Conservation (phyloP, 2,329 filamentous ascomycete genomes). For the Sarocladium kiliense region DNA sequence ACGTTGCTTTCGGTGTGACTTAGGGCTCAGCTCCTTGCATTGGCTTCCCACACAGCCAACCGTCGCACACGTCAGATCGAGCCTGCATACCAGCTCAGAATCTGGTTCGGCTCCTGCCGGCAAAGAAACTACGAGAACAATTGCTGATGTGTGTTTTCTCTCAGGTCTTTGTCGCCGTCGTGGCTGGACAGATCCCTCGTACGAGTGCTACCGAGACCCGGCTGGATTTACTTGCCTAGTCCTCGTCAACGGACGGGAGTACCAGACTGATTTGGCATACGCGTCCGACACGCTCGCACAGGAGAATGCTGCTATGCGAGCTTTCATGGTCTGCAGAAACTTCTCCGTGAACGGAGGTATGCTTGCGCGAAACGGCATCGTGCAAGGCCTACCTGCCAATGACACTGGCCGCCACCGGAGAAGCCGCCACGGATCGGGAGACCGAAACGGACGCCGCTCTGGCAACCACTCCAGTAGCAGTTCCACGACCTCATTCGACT, state of each 20-base stretch:
- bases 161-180: slow-evolving; percentile 89
- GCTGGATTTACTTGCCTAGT: slow-evolving; percentile 85
- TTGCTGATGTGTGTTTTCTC: not conserved
- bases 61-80: no score
- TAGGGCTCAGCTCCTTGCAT: no score
- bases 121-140: not conserved
- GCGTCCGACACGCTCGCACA: slow-evolving; percentile 77
- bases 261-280: slow-evolving; percentile 84
- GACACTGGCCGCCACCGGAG: slow-evolving; percentile 44
- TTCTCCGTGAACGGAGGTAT: slow-evolving; percentile 97
- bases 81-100: no score
- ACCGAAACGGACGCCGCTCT: slow-evolving; percentile 42
- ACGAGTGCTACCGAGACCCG: slow-evolving; percentile 71
- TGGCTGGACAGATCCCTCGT: slow-evolving; percentile 87
- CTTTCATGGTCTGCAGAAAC: slow-evolving; percentile 96
- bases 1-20: no score
- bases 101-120: not conserved
- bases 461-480: slow-evolving; percentile 58
- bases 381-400: slow-evolving; percentile 58
- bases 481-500: slow-evolving; percentile 56
- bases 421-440: slow-evolving; percentile 46
- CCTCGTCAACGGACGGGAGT: slow-evolving; percentile 92
- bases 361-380: slow-evolving; percentile 64
- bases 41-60: no score
- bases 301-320: slow-evolving; percentile 91